Conservation (phyloP, 2,329 filamentous ascomycete genomes). For the Pseudopyricularia cyperi region DNA sequence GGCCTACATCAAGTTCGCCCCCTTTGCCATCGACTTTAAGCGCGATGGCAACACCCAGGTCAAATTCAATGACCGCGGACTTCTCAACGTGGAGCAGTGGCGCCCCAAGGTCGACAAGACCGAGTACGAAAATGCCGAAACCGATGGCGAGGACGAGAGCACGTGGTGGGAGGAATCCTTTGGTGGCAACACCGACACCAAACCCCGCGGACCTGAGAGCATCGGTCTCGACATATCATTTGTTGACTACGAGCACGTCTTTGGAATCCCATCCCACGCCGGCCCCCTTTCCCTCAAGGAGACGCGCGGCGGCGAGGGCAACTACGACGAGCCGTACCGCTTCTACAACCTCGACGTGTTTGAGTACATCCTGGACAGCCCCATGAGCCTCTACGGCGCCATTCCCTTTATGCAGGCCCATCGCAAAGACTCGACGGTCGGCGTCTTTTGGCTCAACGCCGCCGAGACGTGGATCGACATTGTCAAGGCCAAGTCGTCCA, state of each 20-base stretch:
- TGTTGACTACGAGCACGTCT: constrained; percentile 82
- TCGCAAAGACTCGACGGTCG: constrained; percentile 82
- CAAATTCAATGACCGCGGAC: constrained; percentile 77
- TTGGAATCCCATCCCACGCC: constrained; percentile 86
- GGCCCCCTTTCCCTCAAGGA: constrained; percentile 79
- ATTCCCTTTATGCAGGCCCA: constrained; percentile 98
- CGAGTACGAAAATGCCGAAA: constrained; percentile 33
- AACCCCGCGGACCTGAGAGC: constrained; percentile 90
- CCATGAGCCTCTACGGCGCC: constrained; percentile 95
- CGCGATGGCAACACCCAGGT: constrained; percentile 71
- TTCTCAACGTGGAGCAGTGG: constrained; percentile 95
- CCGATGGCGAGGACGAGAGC: constrained; percentile 56
- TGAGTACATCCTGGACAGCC: constrained; percentile 91
- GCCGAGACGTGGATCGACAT: constrained; percentile 98
- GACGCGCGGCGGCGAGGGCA: constrained; percentile 76
- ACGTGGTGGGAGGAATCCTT: constrained; percentile 99
- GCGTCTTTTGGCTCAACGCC: constrained; percentile 93
- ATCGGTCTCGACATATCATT: constrained; percentile 86
- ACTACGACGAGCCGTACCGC: constrained; percentile 80
- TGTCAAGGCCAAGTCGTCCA: constrained; percentile 59
- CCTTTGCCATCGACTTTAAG: constrained; percentile 78
- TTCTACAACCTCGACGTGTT: constrained; percentile 97
- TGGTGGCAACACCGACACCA: constrained; percentile 87
- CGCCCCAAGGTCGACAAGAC: constrained; percentile 64
- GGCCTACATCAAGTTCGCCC: constrained; percentile 69